Conservation (phyloP, 1,284 basidiomycete genomes). For the Serendipita sp. region DNA sequence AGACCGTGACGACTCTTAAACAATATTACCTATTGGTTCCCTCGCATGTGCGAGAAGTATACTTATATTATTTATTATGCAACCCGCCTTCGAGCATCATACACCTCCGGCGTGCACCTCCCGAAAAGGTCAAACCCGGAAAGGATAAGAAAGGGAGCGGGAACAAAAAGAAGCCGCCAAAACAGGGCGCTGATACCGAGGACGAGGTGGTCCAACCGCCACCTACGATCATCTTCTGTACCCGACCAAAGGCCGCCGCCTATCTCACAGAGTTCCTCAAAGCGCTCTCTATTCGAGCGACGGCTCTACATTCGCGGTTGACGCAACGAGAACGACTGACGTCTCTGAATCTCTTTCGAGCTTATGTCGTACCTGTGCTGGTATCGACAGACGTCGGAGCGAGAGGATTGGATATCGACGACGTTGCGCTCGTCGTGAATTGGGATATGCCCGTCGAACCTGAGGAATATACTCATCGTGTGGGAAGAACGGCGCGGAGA, state of each 20-base stretch:
- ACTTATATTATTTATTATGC: conserved; percentile 81
- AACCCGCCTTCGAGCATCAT: conserved; percentile 72
- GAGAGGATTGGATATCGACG: conserved; percentile 87
- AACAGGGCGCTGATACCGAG: conserved; percentile 28
- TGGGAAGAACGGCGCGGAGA: conserved; percentile 85
- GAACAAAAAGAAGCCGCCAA: conserved; percentile 20
- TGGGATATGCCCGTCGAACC: conserved; percentile 83
- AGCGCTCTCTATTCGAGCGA: conserved; percentile 67
- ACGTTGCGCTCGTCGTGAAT: conserved; percentile 89
- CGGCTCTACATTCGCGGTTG: conserved; percentile 85
- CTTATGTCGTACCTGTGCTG: conserved; percentile 78
- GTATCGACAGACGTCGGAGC: conserved; percentile 93
- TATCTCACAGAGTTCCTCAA: conserved; percentile 75
- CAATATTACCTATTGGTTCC: conserved; percentile 91
- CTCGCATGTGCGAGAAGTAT: conserved; percentile 86
- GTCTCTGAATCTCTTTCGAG: conserved; percentile 78
- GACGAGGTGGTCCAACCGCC: conserved; percentile 54
- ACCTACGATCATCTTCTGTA: conserved; percentile 91
- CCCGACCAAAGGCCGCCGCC: conserved; percentile 75
- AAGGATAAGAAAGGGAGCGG: conserved; percentile 10
- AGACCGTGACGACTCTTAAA: conserved; percentile 74
- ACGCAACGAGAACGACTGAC: conserved; percentile 79
- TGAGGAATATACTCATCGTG: conserved; percentile 69
- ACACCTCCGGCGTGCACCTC: conserved; percentile 47
- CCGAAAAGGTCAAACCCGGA: conserved; percentile 29